Percentiles rank a stretch among this genome's conserved stretches.
phyloP scores from a whole-genome alignment of 306 rosid genomes.

The Boehmeria nivea region DNA sequence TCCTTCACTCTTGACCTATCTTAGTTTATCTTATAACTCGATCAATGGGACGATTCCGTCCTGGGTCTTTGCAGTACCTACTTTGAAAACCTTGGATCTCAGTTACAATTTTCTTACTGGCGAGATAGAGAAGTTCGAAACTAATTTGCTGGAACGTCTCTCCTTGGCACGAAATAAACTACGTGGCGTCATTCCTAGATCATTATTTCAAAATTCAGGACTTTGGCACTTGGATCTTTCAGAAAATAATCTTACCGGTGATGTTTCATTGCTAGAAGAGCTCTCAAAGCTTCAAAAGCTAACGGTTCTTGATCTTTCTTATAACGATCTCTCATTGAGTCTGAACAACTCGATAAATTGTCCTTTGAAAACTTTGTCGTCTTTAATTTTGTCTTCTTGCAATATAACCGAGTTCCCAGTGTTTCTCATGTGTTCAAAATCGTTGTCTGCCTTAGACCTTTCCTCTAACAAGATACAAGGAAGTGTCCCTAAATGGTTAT shows the following conservation, averaged over 20 bases:
- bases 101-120: neutral
- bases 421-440: neutral
- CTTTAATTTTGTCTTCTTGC: slow-evolving; percentile 6
- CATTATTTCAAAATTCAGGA: neutral
- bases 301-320: neutral
- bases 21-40: neutral
- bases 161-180: neutral
- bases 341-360: neutral
- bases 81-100: neutral
- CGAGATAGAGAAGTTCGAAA: neutral
- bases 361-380: neutral
- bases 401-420: neutral
- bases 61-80: neutral
- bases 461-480: slow-evolving; percentile 3
- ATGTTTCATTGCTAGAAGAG: neutral
- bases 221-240: neutral
- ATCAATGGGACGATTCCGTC: neutral
- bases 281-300: neutral
- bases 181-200: slow-evolving; percentile 1
- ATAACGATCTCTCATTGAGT: neutral
- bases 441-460: neutral
- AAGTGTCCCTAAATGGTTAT: slow-evolving; percentile 3
- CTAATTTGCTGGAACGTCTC: neutral
- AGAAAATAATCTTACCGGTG: slow-evolving; percentile 6
- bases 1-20: neutral